These are phyloP conservation scores for Hyaloscypha variabilis DNA, from an alignment of 495 filamentous ascomycete genomes.

Conservation along the genomic window DNA sequence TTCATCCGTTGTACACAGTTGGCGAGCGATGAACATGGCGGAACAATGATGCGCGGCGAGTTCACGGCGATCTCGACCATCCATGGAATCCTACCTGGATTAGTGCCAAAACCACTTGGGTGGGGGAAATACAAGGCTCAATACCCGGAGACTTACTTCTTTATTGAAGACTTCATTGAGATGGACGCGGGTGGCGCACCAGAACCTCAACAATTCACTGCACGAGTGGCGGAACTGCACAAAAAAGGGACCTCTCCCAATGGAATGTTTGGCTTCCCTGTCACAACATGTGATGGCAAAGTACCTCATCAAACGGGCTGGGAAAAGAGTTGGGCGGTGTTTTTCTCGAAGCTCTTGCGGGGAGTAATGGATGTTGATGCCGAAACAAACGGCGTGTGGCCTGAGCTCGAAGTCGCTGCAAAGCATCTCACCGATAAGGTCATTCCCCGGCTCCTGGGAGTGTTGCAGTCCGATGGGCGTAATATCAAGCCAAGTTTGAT, in stretches of 20 bases:
- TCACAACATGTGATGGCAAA: conserved; percentile 38
- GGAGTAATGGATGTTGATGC: conserved; percentile 30
- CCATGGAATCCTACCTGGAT: conserved; percentile 11
- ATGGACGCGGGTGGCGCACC: conserved; percentile 30
- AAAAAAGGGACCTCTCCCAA: conserved; percentile 43
- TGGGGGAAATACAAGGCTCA: conserved; percentile 14
- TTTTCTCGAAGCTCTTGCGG: conserved; percentile 30
- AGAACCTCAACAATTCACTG: conserved; percentile 43
- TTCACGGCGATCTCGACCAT: too few relatives aligned
- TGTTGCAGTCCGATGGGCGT: conserved; percentile 33
- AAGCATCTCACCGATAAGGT: conserved; percentile 23
- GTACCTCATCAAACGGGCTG: conserved; percentile 47
- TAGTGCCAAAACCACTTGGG: conserved; percentile 19
- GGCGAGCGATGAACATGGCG: too few relatives aligned
- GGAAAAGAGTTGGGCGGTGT: conserved; percentile 32
- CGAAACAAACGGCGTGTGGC: conserved; percentile 22
- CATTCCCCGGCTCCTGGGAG: conserved; percentile 36
- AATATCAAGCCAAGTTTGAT: conserved; percentile 39
- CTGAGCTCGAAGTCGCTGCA: conserved; percentile 25
- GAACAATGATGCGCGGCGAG: too few relatives aligned
- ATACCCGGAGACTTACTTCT: conserved; percentile 29
- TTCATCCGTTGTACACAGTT: too few relatives aligned
- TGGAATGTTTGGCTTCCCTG: conserved; percentile 54
- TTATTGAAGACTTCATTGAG: conserved; percentile 29
- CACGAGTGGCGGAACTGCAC: conserved; percentile 46